A percentile compares a stretch with the other conserved stretches of the same genome.
These are phyloP conservation scores for Dissophora ornata DNA, from an alignment of 192 early-diverging fungal genomes.

Conservation along the genomic window DNA sequence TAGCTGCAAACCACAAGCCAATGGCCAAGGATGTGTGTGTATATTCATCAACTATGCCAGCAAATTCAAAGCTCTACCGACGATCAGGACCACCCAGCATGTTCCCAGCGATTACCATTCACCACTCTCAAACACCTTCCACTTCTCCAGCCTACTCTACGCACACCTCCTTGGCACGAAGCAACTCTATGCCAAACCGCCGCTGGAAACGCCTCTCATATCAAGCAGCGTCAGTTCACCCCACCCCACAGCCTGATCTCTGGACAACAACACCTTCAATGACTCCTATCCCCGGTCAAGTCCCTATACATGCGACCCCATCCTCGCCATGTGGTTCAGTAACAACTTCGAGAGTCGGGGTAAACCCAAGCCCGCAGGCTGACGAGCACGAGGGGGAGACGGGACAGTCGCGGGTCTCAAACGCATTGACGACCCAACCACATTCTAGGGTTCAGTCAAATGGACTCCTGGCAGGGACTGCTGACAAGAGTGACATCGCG, in stretches of 20 bases:
- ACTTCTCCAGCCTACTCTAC: not conserved
- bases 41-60: conserved; percentile 4
- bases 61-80: conserved; percentile 18
- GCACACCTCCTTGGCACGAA: conserved; percentile 13
- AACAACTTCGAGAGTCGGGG: no score
- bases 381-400: no score
- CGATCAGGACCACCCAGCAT: conserved; percentile 25
- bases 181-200: conserved; percentile 36
- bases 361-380: no score
- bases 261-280: not conserved
- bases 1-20: not conserved
- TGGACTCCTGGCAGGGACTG: no score
- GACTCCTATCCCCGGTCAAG: no score
- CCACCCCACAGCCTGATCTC: not conserved
- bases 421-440: no score
- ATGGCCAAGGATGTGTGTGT: conserved; percentile 1
- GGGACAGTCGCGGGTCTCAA: no score
- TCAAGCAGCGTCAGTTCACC: not conserved
- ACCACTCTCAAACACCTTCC: conserved; percentile 5
- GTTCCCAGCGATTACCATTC: conserved; percentile 21
- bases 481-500: no score
- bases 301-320: no score
- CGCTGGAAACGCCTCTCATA: conserved; percentile 24
- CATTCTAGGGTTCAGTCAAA: no score
- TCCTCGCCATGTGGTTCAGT: no score